Conservation (phyloP, 2,329 filamentous ascomycete genomes). For the Mollisia scopiformis region DNA sequence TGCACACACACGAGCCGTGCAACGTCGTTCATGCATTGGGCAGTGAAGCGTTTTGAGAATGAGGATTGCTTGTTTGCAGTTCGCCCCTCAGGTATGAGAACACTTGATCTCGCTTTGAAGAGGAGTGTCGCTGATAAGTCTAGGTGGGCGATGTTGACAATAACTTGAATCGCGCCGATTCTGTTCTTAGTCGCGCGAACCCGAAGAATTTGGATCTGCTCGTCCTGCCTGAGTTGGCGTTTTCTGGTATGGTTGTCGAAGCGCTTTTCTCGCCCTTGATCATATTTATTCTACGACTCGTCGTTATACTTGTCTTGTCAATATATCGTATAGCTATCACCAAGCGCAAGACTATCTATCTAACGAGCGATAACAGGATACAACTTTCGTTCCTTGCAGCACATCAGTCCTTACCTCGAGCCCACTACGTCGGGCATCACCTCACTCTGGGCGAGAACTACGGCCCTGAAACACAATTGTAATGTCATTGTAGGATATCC, state of each 20-base stretch:
- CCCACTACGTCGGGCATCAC: constrained; percentile 65
- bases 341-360: background rate
- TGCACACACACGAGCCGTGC: background rate
- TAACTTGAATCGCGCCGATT: constrained; percentile 71
- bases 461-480: constrained; percentile 68
- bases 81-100: constrained; percentile 50
- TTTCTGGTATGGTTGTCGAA: constrained; percentile 57
- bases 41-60: constrained; percentile 19
- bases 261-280: background rate
- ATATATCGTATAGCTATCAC: background rate
- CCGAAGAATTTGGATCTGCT: constrained; percentile 67
- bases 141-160: constrained; percentile 70
- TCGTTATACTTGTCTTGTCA: background rate
- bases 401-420: constrained; percentile 73
- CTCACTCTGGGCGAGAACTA: constrained; percentile 71
- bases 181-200: constrained; percentile 57
- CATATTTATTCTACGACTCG: background rate
- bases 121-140: background rate
- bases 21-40: background rate
- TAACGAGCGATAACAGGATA: constrained; percentile 50
- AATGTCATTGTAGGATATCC: constrained; percentile 75
- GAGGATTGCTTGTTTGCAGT: constrained; percentile 26
- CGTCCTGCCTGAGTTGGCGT: constrained; percentile 76
- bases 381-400: constrained; percentile 71
- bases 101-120: background rate